Evolutionary conservation across 345 rosid genomes (phyloP), one percentile per base, ranked within the genome.

Genomic region (Gossypium ekmanianum): DNA sequence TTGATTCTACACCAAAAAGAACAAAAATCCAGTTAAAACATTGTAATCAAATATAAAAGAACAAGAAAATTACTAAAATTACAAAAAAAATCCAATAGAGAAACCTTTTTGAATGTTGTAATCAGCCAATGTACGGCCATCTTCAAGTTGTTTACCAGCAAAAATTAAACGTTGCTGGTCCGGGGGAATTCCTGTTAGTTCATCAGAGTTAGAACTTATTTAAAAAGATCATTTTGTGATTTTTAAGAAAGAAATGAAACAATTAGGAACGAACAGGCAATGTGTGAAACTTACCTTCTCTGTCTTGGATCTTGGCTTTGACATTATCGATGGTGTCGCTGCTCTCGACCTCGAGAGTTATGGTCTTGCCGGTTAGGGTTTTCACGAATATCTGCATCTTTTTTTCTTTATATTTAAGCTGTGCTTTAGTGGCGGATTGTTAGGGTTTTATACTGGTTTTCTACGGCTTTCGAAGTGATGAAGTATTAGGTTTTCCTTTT

Each of bases 321-420:
- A 90, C 97, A 84, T 91, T 89, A 77, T 92, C 95, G 74, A 94
- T 89, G 48, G 98, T 91, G 61, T 89, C 95, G 50, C 92, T 87
- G 86, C 92, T 87, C 91, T 94, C 97, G 14, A 91, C 97, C 85
- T 93, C 95, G 78, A 93, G 97, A 45, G 98, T 93, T 9, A 93
- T 91, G 77, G 98, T 94, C 85, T 94, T 94, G 20, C 97, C 97
- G 2, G 97, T 94, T 2, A 92, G 88, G 69, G 97, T 92, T 80
- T 89, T 92, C 78, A 92, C 98, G 79, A 94, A 94, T 6, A 94
- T 94, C 93, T 94, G 96, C 97, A 92, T 92, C 78, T 57, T 48
- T 76, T 81, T 11, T 24, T 73, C 71, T 74, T 26, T 11, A 2
- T 2, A 22, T 20, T 20, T 57, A 13, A 2, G 18, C 18, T 17